Percentiles rank a stretch among this genome's conserved stretches.
Evolutionary conservation across 1,284 basidiomycete species (phyloP).

Genomic region (Trametes sp.): DNA sequence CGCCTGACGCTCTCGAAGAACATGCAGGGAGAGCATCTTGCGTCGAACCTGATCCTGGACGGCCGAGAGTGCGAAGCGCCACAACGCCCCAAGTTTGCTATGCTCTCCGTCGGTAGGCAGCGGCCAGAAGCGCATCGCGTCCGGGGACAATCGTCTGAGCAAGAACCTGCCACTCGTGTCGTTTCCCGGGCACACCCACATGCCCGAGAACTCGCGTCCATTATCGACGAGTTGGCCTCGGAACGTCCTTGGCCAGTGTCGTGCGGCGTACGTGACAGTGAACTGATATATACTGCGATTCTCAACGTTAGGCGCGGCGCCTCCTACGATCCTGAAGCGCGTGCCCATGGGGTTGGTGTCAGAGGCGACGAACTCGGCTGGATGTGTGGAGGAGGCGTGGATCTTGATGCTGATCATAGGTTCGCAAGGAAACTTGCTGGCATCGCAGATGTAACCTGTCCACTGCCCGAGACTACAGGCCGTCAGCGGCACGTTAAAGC

Average conservation of each 20-base stretch:
- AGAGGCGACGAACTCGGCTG: slow-evolving; percentile 15
- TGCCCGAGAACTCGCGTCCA: slow-evolving; percentile 18
- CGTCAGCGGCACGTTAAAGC: background rate
- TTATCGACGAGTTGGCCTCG: slow-evolving; percentile 4
- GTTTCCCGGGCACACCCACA: slow-evolving; percentile 18
- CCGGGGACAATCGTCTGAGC: slow-evolving; percentile 11
- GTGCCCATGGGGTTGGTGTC: slow-evolving; percentile 16
- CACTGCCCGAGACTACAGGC: slow-evolving; percentile 19
- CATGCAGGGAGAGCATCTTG: background rate
- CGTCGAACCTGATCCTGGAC: slow-evolving; percentile 25
- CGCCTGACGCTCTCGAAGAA: slow-evolving; percentile 15
- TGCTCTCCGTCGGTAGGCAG: background rate
- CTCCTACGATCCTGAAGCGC: slow-evolving; percentile 6
- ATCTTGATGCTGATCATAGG: slow-evolving; percentile 19
- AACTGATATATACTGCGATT: slow-evolving; percentile 1
- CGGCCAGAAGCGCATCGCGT: slow-evolving; percentile 17
- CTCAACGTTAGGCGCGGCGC: background rate
- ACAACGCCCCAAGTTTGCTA: background rate
- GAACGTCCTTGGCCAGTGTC: slow-evolving; percentile 7
- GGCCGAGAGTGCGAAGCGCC: slow-evolving; percentile 5
- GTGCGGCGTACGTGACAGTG: slow-evolving; percentile 2
- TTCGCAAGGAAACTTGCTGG: slow-evolving; percentile 13
- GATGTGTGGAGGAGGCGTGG: slow-evolving; percentile 7
- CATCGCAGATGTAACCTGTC: slow-evolving; percentile 20
- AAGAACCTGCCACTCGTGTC: slow-evolving; percentile 23